Conservation (phyloP, 2,329 filamentous ascomycete genomes). For the Mollisia scopiformis region DNA sequence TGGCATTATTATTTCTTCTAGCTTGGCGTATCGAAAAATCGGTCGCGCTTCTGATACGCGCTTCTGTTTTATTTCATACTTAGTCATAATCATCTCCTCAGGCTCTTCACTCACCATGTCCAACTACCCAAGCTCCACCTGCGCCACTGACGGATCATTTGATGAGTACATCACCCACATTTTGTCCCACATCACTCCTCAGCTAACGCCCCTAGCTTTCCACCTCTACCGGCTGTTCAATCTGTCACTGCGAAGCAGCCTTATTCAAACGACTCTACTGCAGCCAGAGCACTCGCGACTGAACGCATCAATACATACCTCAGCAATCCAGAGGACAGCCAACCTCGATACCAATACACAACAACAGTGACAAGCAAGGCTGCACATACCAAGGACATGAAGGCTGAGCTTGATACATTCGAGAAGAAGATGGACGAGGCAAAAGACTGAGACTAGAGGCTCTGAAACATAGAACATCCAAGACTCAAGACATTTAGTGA, state of each 20-base stretch:
- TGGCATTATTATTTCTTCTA: too few relatives aligned
- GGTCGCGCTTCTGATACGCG: too few relatives aligned
- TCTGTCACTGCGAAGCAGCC: background rate
- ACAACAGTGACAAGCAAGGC: background rate
- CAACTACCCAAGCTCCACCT: slow-evolving; percentile 12
- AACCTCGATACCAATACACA: background rate
- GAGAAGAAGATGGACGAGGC: background rate
- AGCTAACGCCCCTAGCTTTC: background rate
- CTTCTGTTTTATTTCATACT: too few relatives aligned
- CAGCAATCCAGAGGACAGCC: background rate
- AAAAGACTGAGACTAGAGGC: background rate
- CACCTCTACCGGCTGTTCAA: background rate
- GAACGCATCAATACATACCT: background rate
- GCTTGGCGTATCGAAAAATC: too few relatives aligned
- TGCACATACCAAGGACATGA: background rate
- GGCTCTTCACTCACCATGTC: slow-evolving; percentile 6
- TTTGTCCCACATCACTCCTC: background rate
- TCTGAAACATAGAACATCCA: background rate
- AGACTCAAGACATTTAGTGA: background rate
- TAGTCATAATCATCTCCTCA: too few relatives aligned
- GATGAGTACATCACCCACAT: background rate
- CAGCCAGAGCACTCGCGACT: background rate
- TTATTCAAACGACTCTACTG: background rate
- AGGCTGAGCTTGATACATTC: background rate
- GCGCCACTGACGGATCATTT: slow-evolving; percentile 11